These are phyloP conservation scores for Rhodomyrtus tomentosa DNA, from an alignment of 345 rosid genomes.

Conservation along the genomic window DNA sequence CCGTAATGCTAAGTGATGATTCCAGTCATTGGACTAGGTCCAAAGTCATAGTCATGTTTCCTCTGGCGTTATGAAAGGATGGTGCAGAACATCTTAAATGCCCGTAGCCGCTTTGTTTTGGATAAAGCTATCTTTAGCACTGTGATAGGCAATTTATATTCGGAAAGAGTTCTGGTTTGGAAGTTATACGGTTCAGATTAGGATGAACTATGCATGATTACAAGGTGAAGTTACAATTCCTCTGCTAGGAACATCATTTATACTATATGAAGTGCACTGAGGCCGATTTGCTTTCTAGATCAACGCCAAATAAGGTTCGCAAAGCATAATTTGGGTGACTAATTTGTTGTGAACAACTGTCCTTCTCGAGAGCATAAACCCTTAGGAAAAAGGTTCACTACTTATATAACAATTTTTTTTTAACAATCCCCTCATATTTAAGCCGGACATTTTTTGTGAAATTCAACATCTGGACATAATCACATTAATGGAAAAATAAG, in stretches of 20 bases:
- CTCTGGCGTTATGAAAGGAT: neutral
- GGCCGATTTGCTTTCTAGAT: neutral
- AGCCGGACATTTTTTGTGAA: neutral
- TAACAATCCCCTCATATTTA: neutral
- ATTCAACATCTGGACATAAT: neutral
- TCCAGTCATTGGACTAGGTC: neutral
- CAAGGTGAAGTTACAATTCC: neutral
- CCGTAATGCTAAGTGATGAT: neutral
- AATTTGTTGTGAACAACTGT: neutral
- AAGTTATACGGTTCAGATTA: neutral
- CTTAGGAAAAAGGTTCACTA: neutral
- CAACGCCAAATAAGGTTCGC: neutral
- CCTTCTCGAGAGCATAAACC: neutral
- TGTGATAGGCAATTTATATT: neutral
- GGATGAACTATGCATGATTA: neutral
- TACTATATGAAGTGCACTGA: neutral
- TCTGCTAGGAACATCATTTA: neutral
- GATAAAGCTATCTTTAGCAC: neutral
- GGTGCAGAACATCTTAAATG: neutral
- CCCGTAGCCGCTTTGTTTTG: neutral
- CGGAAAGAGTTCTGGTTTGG: neutral
- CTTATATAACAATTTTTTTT: neutral
- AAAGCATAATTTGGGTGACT: neutral
- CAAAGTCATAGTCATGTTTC: neutral
- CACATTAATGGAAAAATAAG: too few species aligned